Base-by-base conservation (phyloP, 148 eudicot genomes). In the Spergularia marina region DNA sequence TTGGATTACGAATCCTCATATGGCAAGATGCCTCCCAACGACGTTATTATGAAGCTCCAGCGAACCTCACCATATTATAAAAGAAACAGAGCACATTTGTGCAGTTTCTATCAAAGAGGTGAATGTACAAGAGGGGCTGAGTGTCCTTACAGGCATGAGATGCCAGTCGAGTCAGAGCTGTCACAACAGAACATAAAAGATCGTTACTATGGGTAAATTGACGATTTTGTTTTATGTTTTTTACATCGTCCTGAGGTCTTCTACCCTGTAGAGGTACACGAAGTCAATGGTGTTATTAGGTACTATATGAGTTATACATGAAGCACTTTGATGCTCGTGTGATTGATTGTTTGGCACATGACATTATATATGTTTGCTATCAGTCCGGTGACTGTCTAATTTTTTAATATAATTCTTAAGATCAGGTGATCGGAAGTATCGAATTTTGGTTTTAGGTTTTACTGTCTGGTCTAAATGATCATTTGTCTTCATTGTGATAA, bases 81-180 rank as follows among this genome's bases (percentile, higher is more conserved):
- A 91, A 90, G 99, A 87, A 95, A 95, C 71, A 78, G 96, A 77
- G 99, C 99, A 49, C 97, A 95, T 78, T 88, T 95, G 56, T 95
- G 99, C 86, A 95, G 99, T 78, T 95, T 95, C 82, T 95, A 58
- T 65, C 79, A 89, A 3, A 85, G 99, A 76, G 99, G 99, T 59
- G 94, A 95, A 80, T 95, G 99, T 80, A 95, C 97, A 13, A 92
- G 99, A 92, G 99, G 99, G 25, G 91, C 92, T 69, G 99, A 95
- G 84, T 95, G 99, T 82, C 97, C 99, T 67, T 95, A 89, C 83
- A 79, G 99, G 79, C 99, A 95, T 68, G 99, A 95, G 88, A 95
- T 92, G 99, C 99, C 99, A 15, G 97, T 83, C 63, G 88, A 90
- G 20, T 97, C 97, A 18, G 99, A 95, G 80, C 78, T 95, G 72